Base-by-base conservation (phyloP, 2,329 filamentous ascomycete genomes). In the Pyrenochaeta sp. region DNA sequence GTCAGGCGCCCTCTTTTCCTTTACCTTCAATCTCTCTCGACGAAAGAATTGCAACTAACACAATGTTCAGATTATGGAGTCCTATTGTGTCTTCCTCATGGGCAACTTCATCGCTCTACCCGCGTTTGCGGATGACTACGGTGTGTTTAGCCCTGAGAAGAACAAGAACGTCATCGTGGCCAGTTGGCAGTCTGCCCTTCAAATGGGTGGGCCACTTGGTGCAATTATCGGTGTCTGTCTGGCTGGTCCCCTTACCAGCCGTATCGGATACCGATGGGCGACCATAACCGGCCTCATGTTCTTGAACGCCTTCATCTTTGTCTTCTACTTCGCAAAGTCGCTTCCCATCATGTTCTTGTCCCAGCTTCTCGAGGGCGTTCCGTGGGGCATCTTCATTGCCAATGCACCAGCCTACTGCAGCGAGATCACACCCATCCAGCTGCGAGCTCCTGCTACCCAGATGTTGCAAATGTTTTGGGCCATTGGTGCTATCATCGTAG, bases 391-490 rank as follows among this genome's bases (percentile, higher is more conserved):
- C 64, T 88, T 88, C 71, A 86, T 87, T 61, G 85, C 85, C 68
- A 87, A 87, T 67, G 81, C 85, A 4, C 86, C 86, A 0, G 85
- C 86, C 6, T 88, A 87, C 76, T 85, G 81, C 72, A 75, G 75
- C 64, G 86, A 88, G 69, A 85, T 88, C 51, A 83, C 86, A 2
- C 85, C 85, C 1, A 79, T 88, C 46, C 75, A 76, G 65, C 73
- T 88, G 49, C 75, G 85, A 69, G 85, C 82, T 47, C 81, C 84
- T 17, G 80, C 80, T 4, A 88, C 85, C 2, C 82, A 85, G 73
- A 87, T 85, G 81, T 63, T 88, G 72, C 85, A 88, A 75, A 87
- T 87, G 84, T 85, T 84, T 76, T 88, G 85, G 85, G 82, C 85
- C 15, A 83, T 88, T 66, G 85, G 85, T 21, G 71, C 75, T 31